These are phyloP conservation scores for Porphyridium purpureum DNA, from an alignment of 23 red algal species.

Conservation along the genomic window DNA sequence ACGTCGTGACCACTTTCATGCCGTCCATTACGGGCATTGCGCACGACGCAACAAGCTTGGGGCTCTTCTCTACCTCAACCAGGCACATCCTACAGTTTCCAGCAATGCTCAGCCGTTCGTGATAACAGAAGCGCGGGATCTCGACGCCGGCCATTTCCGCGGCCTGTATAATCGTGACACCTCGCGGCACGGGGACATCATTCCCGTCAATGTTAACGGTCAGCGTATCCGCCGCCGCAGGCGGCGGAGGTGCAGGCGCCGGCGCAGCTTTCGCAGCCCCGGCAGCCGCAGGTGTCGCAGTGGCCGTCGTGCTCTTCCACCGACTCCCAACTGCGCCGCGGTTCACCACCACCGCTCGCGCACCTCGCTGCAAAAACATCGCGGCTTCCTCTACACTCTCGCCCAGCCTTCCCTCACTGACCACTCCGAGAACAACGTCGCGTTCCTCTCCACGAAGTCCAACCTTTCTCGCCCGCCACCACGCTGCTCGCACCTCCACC, in stretches of 20 bases:
- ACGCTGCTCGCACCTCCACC: no score
- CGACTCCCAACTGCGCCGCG: constrained; percentile 3
- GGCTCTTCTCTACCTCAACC: constrained; percentile 95
- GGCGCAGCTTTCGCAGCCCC: neutral
- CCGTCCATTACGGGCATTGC: constrained; percentile 98
- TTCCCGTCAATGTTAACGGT: constrained; percentile 63
- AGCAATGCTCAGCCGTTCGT: constrained; percentile 96
- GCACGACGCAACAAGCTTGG: constrained; percentile 92
- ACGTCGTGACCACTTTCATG: constrained; percentile 77
- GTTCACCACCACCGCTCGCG: no score
- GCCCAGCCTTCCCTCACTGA: no score
- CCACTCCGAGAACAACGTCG: no score
- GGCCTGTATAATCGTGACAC: constrained; percentile 85
- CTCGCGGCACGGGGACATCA: constrained; percentile 38
- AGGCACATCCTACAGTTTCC: constrained; percentile 99
- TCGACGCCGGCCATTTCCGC: constrained; percentile 76
- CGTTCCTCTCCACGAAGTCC: no score
- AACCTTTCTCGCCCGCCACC: no score
- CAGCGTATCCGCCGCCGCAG: no score
- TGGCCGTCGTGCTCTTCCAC: constrained; percentile 3
- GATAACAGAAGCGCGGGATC: constrained; percentile 97
- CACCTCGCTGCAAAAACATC: no score
- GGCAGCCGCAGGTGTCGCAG: no score
- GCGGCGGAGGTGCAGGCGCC: no score
- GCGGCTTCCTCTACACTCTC: no score